A percentile compares a stretch with the other conserved stretches of the same genome.
These are phyloP conservation scores for Meyerozyma guilliermondii DNA, from an alignment of 1,139 yeast genomes.

Conservation along the genomic window DNA sequence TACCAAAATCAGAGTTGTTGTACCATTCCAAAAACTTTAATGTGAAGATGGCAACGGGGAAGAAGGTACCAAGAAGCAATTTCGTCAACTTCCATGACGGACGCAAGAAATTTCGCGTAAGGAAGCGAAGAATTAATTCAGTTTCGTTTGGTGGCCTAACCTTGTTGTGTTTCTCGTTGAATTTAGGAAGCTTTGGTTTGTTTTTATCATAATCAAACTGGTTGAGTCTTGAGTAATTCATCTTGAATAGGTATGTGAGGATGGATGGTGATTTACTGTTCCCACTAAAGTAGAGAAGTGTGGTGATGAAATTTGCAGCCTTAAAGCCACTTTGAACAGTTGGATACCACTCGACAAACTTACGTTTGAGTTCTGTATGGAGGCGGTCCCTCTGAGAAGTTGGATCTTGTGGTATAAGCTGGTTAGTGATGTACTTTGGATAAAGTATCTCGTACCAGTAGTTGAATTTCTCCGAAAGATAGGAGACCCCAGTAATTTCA, in stretches of 20 bases:
- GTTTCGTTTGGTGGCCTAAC: constrained; percentile 50
- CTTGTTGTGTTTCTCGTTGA: constrained; percentile 17
- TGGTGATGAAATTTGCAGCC: constrained; percentile 52
- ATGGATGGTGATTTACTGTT: constrained; percentile 59
- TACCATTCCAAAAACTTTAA: constrained; percentile 94
- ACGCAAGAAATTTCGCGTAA: constrained; percentile 25
- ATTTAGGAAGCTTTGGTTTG: constrained; percentile 20
- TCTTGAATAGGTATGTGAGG: constrained; percentile 55
- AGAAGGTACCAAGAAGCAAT: constrained; percentile 43
- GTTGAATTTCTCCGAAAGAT: constrained; percentile 64
- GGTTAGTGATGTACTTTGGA: constrained; percentile 52
- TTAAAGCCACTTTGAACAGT: constrained; percentile 43
- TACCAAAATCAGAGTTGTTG: constrained; percentile 74
- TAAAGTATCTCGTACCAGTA: constrained; percentile 59
- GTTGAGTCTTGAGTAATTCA: constrained; percentile 67
- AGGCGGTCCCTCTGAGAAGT: constrained; percentile 24
- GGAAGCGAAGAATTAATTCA: constrained; percentile 33
- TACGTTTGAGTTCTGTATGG: constrained; percentile 29
- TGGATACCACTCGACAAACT: constrained; percentile 63
- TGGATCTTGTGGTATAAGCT: constrained; percentile 29
- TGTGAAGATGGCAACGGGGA: constrained; percentile 81
- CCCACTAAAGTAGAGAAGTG: constrained; percentile 67
- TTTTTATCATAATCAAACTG: constrained; percentile 55
- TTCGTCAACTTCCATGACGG: constrained; percentile 40
- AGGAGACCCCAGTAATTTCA: constrained; percentile 64